Conservation (phyloP, 2,329 filamentous ascomycete genomes). For the Diplodia seriata region DNA sequence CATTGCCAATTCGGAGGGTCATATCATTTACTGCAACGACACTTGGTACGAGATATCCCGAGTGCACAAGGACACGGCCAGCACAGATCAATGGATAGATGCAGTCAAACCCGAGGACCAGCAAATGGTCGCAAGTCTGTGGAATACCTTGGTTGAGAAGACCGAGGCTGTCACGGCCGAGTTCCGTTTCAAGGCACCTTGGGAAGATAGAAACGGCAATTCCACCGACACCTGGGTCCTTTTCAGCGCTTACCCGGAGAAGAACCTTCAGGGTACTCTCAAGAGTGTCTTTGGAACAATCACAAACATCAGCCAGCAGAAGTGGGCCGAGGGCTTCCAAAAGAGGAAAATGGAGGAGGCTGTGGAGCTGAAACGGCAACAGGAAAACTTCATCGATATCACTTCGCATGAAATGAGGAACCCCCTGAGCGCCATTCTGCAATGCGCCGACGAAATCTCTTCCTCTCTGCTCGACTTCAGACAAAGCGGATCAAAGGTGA, state of each 20-base stretch:
- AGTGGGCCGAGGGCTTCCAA: constrained; percentile 82
- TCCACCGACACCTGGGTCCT: constrained; percentile 76
- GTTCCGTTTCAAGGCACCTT: constrained; percentile 75
- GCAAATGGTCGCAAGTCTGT: constrained; percentile 63
- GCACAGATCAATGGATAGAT: constrained; percentile 73
- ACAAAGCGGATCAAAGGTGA: constrained; percentile 55
- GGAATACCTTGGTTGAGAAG: constrained; percentile 67
- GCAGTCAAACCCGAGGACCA: constrained; percentile 73
- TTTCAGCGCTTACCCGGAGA: constrained; percentile 78
- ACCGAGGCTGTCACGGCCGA: constrained; percentile 72
- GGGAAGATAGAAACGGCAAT: constrained; percentile 65
- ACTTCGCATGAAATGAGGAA: constrained; percentile 80
- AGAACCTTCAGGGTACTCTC: constrained; percentile 66
- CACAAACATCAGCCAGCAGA: constrained; percentile 85
- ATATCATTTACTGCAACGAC: constrained; percentile 81
- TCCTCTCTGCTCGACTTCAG: constrained; percentile 56
- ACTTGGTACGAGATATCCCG: constrained; percentile 74
- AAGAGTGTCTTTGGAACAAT: constrained; percentile 82
- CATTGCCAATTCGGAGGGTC: constrained; percentile 74
- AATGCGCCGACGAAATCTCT: constrained; percentile 77
- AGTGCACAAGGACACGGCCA: constrained; percentile 65
- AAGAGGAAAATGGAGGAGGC: constrained; percentile 80
- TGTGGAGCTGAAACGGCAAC: constrained; percentile 78
- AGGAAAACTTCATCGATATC: constrained; percentile 84
- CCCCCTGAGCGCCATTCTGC: constrained; percentile 74